Evolutionary conservation across 148 eudicot species (phyloP), one percentile per base, ranked within the genome.

Genomic region (Fagopyrum homotropicum): DNA sequence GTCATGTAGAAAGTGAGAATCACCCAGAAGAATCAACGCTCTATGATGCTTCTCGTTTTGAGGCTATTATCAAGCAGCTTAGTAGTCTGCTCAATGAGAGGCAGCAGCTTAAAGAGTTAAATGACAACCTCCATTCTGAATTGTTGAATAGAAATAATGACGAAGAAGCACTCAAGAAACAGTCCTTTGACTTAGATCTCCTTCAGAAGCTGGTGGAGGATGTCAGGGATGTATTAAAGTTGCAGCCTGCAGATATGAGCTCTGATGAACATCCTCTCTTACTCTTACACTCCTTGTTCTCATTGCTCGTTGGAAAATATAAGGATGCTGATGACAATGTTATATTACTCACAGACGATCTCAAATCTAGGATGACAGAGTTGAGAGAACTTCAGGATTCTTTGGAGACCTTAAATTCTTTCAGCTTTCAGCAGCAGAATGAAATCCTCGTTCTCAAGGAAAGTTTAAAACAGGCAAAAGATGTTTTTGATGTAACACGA

Each of bases 371-470:
- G 64, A 78, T 80, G 81, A 78, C 72, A 75, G 89, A 88, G 81
- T 75, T 84, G 55, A 79, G 72, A 73, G 83, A 79, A 64, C 69
- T 91, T 80, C 91, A 79, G 77, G 86, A 73, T 30, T 79, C 80
- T 77, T 61, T 85, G 61, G 96, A 92, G 72, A 79, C 75, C 76
- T 77, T 89, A 55, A 82, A 80, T 73, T 80, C 76, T 45, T 75
- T 79, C 45, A 82, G 82, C 54, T 59, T 90, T 72, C 82, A 87
- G 63, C 86, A 83, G 81, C 84, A 89, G 79, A 90, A 82, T 82
- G 91, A 90, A 79, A 81, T 80, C 56, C 70, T 88, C 43, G 79
- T 90, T 74, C 86, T 92, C 29, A 88, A 83, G 80, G 92, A 85
- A 77, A 89, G 89, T 77, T 81, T 92, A 85, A 85, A 71, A 50